phyloP scores from a whole-genome alignment of 2,329 filamentous ascomycete species.

The Chrysoporthe cubensis region DNA sequence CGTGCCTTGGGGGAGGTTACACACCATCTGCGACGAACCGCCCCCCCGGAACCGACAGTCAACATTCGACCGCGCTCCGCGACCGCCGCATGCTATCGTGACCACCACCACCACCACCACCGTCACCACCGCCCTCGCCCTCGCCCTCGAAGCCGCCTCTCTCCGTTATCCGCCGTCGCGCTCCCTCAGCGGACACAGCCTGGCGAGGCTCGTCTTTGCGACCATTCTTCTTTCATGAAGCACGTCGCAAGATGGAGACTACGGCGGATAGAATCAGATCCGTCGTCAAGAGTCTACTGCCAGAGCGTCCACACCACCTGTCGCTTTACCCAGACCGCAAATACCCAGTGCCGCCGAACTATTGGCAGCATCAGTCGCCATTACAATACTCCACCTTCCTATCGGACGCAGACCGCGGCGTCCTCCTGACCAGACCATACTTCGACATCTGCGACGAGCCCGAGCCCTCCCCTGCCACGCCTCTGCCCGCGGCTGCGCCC shows the following conservation, averaged over 20 bases:
- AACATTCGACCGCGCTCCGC: constrained; percentile 21
- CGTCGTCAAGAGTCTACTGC: constrained; percentile 56
- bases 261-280: constrained; percentile 60
- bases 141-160: neutral
- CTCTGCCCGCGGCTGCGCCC: constrained; percentile 32
- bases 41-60: neutral
- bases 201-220: constrained; percentile 23
- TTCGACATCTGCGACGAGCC: constrained; percentile 61
- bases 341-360: constrained; percentile 49
- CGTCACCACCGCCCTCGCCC: neutral
- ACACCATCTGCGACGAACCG: constrained; percentile 9
- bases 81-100: constrained; percentile 14
- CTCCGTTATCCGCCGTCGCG: neutral
- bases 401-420: constrained; percentile 61
- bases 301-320: constrained; percentile 57
- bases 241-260: constrained; percentile 57
- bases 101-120: neutral
- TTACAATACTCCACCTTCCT: constrained; percentile 63
- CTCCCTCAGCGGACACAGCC: neutral
- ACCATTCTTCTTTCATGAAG: constrained; percentile 29
- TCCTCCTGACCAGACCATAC: constrained; percentile 59
- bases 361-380: constrained; percentile 48
- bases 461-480: constrained; percentile 34
- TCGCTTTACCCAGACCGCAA: constrained; percentile 53
- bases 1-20: neutral